phyloP scores from a whole-genome alignment of 1,284 basidiomycete species.

The Ceratobasidium theobromae region DNA sequence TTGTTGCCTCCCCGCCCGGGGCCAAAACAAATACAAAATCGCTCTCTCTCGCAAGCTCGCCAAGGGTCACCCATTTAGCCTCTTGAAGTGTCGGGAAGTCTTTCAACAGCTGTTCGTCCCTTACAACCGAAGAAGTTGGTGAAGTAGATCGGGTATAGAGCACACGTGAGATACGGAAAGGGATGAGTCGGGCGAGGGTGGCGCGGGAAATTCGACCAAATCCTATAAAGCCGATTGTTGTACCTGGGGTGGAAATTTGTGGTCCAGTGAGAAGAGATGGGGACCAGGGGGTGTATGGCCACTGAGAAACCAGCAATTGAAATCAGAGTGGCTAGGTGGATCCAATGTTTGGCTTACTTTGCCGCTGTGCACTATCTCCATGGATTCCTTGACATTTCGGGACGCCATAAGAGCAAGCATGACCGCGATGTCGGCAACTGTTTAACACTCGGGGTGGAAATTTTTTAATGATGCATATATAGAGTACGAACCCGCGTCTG shows the following conservation, averaged over 20 bases:
- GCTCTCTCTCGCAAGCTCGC: conserved; percentile 68
- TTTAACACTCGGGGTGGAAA: background rate
- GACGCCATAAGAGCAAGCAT: conserved; percentile 92
- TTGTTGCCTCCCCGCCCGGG: conserved; percentile 71
- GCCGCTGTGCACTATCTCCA: conserved; percentile 66
- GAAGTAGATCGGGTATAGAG: conserved; percentile 55
- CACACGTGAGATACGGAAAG: conserved; percentile 72
- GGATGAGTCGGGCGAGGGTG: conserved; percentile 70
- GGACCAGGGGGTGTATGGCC: conserved; percentile 70
- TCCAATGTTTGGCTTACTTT: conserved; percentile 48
- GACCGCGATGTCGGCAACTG: conserved; percentile 83
- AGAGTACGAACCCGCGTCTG: conserved; percentile 67
- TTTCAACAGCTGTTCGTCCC: conserved; percentile 44
- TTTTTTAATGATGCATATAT: background rate
- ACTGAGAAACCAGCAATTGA: conserved; percentile 43
- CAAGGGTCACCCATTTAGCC: conserved; percentile 62
- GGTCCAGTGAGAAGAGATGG: conserved; percentile 81
- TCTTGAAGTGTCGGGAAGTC: conserved; percentile 51
- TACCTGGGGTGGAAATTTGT: conserved; percentile 58
- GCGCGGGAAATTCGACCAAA: conserved; percentile 91
- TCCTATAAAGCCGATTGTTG: conserved; percentile 84
- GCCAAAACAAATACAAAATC: conserved; percentile 86
- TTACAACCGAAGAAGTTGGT: conserved; percentile 44
- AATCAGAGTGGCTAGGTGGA: background rate
- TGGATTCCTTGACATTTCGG: conserved; percentile 69